These are phyloP conservation scores for Phytopythium boreale DNA, from an alignment of 352 stramenopile species.

Conservation along the genomic window DNA sequence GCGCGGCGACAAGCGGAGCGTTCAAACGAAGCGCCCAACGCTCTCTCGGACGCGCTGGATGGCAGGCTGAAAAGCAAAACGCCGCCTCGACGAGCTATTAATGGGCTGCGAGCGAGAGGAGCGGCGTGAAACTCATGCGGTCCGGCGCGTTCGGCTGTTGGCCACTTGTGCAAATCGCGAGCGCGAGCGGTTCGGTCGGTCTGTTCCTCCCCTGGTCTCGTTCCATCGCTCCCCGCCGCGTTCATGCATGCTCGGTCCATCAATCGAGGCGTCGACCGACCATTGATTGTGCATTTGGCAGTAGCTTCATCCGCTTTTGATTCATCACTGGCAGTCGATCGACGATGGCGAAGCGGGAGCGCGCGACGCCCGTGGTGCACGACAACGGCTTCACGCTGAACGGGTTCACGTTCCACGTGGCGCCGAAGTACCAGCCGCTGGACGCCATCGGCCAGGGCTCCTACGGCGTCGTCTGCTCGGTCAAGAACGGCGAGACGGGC, in stretches of 20 bases:
- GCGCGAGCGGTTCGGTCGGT: slow-evolving; percentile 1
- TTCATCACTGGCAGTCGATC: background rate
- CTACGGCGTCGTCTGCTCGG: slow-evolving; percentile 92
- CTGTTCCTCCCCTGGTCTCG: slow-evolving; percentile 6
- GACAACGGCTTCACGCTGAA: slow-evolving; percentile 84
- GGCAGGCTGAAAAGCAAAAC: background rate
- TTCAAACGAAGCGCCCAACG: background rate
- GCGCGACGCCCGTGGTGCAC: slow-evolving; percentile 50
- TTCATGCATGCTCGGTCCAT: background rate
- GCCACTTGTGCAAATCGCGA: slow-evolving; percentile 10
- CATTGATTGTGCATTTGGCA: background rate
- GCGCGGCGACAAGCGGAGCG: background rate
- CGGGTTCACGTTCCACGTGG: slow-evolving; percentile 78
- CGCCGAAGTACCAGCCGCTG: slow-evolving; percentile 76
- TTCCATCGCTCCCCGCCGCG: background rate
- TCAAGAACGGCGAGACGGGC: slow-evolving; percentile 70
- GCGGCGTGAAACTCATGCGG: slow-evolving; percentile 8
- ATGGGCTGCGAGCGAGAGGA: slow-evolving; percentile 1
- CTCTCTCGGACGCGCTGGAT: background rate
- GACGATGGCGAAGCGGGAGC: slow-evolving; percentile 63
- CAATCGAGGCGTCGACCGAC: background rate
- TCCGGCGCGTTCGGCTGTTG: background rate
- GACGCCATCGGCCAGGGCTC: slow-evolving; percentile 92
- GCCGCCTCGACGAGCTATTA: background rate
- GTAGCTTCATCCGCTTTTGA: background rate